Evolutionary conservation across 169 alveolate species (phyloP), one percentile per base, ranked within the genome.

Genomic region (Plasmodium sp.): DNA sequence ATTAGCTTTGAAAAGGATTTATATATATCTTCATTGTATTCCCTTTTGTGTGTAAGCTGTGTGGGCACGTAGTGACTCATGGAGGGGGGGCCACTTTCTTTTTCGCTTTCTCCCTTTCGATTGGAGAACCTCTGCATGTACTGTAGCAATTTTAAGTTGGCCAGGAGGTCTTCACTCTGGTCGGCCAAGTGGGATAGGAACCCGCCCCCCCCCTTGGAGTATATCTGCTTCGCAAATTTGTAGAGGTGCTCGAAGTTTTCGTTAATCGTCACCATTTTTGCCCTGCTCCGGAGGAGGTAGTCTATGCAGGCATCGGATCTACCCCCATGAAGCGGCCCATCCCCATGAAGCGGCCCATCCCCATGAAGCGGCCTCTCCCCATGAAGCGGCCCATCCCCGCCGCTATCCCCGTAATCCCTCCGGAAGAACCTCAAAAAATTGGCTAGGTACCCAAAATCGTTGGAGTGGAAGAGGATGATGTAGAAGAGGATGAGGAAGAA

Each of bases 401-500:
- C 45, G 14, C 18, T 18, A 1, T 33, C 3, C 6, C 6, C 10
- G 51, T 90, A 90, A 2, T 90, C 14, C 3, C 51, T 81, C 31
- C 45, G 51, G 73, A 36, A 90, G 75, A 22, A 85, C 4, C 43
- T 56, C 31, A 90, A 58, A 90, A 90, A 72, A 1, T 43, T 56
- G 82, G 67, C 27, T 12, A 90, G 34, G 67, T 90, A 80, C 31
- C 45, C 73, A 39, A 58, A 90, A 34, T 90, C 90, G 36, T 79
- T 90, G 18, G 94, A 62, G 67, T 58, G 82, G 36, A 39, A 90
- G 36, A 90, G 73, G 22, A 90, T 58, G n/a, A 90, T 90, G 45
- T 90, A 90, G 82, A 90, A 90, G 27, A 90, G 22, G 14, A 90
- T 90, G 45, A 41, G 82, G 54, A 90, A 90, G 71, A 79, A 90